Conservation (phyloP, 2,329 filamentous ascomycete genomes). For the Colletotrichum orbiculare region DNA sequence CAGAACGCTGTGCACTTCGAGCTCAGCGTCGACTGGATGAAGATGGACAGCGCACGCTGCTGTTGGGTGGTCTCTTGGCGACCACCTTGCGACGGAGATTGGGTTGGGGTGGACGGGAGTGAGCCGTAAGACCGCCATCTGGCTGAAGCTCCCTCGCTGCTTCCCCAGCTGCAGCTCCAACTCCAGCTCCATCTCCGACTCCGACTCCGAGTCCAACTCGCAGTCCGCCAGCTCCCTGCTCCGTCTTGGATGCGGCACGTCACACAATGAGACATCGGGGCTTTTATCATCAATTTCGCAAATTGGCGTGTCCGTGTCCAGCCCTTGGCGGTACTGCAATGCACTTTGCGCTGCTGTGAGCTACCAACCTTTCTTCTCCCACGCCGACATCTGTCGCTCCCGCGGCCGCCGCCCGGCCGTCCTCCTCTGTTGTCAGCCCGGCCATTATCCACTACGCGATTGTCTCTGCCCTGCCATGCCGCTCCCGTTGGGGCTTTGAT, state of each 20-base stretch:
- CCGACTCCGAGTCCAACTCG: background rate
- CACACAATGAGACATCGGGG: conserved; percentile 19
- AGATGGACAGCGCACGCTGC: too few species aligned
- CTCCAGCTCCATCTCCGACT: conserved; percentile 16
- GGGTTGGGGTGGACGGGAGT: conserved; percentile 12
- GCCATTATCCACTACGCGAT: too few species aligned
- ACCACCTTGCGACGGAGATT: conserved; percentile 7
- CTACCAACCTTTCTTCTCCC: background rate
- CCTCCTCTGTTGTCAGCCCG: conserved; percentile 2
- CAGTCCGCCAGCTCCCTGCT: conserved; percentile 5
- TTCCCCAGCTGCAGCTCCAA: background rate
- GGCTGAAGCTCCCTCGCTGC: conserved; percentile 18
- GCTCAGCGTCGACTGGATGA: too few species aligned
- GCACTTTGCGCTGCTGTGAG: conserved; percentile 18
- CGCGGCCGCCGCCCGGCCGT: conserved; percentile 1
- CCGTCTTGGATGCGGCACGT: conserved; percentile 28
- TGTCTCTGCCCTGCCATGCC: conserved; percentile 6
- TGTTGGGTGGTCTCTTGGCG: conserved; percentile 13
- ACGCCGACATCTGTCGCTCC: background rate
- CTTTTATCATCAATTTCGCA: conserved; percentile 28
- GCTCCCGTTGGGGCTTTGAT: conserved; percentile 11
- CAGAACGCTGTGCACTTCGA: too few species aligned
- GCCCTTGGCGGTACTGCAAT: conserved; percentile 22
- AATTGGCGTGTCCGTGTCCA: conserved; percentile 9
- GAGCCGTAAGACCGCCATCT: conserved; percentile 13